A percentile compares a stretch with the other conserved stretches of the same genome.
phyloP scores from a whole-genome alignment of 306 rosid genomes.

The Cucumis hystrix region DNA sequence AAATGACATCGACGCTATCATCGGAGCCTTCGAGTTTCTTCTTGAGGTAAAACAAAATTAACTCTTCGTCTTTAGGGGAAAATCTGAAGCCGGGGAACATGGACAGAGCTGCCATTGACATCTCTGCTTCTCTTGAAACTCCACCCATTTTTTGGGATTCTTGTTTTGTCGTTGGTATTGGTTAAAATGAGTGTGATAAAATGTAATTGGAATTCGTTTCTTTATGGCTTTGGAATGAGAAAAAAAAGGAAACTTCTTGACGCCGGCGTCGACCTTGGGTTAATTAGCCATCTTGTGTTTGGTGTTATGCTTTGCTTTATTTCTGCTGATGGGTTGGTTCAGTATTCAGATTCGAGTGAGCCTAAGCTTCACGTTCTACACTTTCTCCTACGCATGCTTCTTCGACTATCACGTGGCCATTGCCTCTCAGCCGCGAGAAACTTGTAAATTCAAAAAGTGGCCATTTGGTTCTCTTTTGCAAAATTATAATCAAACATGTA shows the following conservation, averaged over 20 bases:
- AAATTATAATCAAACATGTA: too few species aligned
- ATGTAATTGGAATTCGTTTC: background rate
- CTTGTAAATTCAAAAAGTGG: too few species aligned
- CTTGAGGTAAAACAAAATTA: conserved; percentile 63
- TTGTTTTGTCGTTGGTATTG: background rate
- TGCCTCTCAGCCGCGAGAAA: background rate
- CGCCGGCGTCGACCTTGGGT: background rate
- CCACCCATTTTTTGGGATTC: conserved; percentile 9
- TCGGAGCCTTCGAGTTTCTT: conserved; percentile 54
- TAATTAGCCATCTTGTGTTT: background rate
- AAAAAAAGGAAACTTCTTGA: background rate
- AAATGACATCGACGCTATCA: conserved; percentile 54
- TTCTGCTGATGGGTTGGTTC: background rate
- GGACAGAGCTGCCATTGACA: conserved; percentile 51
- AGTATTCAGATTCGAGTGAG: conserved; percentile 1
- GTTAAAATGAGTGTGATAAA: background rate
- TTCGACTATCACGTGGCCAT: background rate
- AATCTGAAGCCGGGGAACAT: conserved; percentile 96
- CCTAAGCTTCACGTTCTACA: background rate
- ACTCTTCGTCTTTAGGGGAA: conserved; percentile 85
- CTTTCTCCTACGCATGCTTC: background rate
- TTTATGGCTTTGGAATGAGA: background rate
- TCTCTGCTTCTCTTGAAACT: conserved; percentile 38
- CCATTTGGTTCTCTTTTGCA: too few species aligned
- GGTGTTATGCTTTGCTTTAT: background rate